Evolutionary conservation across 1,284 basidiomycete species (phyloP), one percentile per base, ranked within the genome.

Genomic region (Mycena sp.): DNA sequence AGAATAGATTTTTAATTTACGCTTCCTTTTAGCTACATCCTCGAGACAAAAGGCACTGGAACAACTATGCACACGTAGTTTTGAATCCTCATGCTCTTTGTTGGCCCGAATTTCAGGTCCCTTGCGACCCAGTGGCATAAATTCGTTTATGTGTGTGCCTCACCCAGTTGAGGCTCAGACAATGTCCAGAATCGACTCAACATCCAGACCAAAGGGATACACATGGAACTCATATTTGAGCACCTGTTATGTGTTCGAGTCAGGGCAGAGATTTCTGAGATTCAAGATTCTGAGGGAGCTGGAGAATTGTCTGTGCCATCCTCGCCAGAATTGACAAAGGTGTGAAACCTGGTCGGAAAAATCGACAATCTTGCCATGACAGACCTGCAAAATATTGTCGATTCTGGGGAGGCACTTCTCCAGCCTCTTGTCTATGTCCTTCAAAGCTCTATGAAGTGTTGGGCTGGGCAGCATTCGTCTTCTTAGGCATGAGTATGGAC

Each of bases 161-260:
- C n/a, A 17, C 30, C 43, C 43, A 21, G 19, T 9, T n/a, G n/a
- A n/a, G n/a, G n/a, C n/a, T n/a, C n/a, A n/a, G n/a, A n/a, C 11
- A 17, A 30, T 44, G 10, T 40, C 17, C 30, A 73, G 72, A 85
- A 82, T 2, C 74, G 80, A n/a, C 77, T 78, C 11, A 74, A 87
- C 6, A 85, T 88, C 16, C 83, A 84, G 45, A 72, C 77, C 7
- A 87, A 92, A 72, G 82, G 83, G 2, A 82, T 93, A 54, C 77
- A 92, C 55, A 91, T 89, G 0, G 85, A 91, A 67, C 81, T 92
- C 4, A 76, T 92, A 6, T 91, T 92, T 70, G 87, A 91, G 62
- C 90, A 92, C 68, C 80, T 89, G 1, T 78, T 92, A 3, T 83
- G 89, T 38, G 85, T 92, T 41, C 83, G 90, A n/a, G 81, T 91